phyloP scores from a whole-genome alignment of 2,329 filamentous ascomycete genomes.

The Neoarthrinium moseri region DNA sequence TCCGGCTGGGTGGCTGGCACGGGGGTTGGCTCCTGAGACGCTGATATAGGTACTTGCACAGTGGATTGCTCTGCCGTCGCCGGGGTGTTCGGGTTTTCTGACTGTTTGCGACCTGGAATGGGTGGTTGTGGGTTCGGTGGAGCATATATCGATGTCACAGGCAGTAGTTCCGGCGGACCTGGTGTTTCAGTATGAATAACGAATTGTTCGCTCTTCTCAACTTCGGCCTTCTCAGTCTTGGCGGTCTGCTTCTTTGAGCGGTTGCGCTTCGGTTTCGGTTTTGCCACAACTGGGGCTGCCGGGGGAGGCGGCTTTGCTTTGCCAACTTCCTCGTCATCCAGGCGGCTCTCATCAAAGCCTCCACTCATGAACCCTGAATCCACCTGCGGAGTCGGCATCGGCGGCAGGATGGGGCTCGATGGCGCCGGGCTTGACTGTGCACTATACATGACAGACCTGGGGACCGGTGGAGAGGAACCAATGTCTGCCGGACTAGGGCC shows the following conservation, averaged over 20 bases:
- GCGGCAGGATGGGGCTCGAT: constrained; percentile 76
- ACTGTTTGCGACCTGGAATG: background rate
- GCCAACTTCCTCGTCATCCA: constrained; percentile 61
- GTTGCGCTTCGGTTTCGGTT: constrained; percentile 34
- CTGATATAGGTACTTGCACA: background rate
- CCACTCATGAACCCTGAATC: constrained; percentile 88
- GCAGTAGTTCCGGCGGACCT: constrained; percentile 41
- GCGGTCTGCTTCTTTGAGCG: constrained; percentile 27
- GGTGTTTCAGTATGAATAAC: constrained; percentile 41
- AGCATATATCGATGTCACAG: constrained; percentile 41
- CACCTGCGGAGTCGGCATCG: constrained; percentile 60
- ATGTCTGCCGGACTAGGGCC: constrained; percentile 77
- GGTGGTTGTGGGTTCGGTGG: constrained; percentile 22
- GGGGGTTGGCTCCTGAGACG: background rate
- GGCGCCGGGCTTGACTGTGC: constrained; percentile 61
- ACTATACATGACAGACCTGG: constrained; percentile 55
- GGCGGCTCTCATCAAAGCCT: constrained; percentile 56
- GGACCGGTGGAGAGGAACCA: constrained; percentile 84
- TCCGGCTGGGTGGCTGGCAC: background rate
- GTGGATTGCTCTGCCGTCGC: background rate
- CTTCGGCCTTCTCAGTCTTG: constrained; percentile 5
- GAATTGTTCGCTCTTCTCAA: constrained; percentile 20
- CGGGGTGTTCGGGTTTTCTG: background rate
- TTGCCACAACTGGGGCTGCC: constrained; percentile 21
- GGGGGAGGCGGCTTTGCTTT: constrained; percentile 35